These are phyloP conservation scores for Trifolium repens DNA, from an alignment of 306 rosid genomes.

Conservation along the genomic window DNA sequence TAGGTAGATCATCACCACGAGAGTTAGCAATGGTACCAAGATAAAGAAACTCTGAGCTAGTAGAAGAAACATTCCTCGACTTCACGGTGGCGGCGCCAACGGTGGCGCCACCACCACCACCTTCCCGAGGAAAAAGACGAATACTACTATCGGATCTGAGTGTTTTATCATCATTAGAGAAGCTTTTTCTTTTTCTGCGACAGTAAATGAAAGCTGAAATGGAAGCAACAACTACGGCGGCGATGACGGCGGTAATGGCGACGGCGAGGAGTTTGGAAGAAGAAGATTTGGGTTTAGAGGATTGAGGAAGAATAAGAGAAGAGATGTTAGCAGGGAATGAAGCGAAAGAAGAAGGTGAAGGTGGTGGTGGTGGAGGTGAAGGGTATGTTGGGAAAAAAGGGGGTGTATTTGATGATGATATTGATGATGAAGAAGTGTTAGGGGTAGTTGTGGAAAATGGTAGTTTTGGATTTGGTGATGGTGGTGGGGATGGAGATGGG, in stretches of 20 bases:
- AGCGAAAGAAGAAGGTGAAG: constrained; percentile 68
- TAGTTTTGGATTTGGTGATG: constrained; percentile 49
- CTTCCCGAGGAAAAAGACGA: constrained; percentile 59
- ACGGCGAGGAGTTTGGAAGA: constrained; percentile 55
- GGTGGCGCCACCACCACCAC: background rate
- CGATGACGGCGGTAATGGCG: constrained; percentile 54
- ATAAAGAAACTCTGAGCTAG: constrained; percentile 89
- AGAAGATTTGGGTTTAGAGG: constrained; percentile 43
- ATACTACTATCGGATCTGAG: constrained; percentile 74
- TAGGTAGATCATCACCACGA: constrained; percentile 58
- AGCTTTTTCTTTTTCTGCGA: constrained; percentile 48
- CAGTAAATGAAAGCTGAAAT: constrained; percentile 54
- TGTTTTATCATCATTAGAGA: constrained; percentile 61
- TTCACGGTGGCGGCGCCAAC: constrained; percentile 35
- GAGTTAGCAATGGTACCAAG: constrained; percentile 84
- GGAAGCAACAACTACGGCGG: constrained; percentile 43
- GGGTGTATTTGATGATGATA: constrained; percentile 30
- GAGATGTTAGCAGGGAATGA: constrained; percentile 95
- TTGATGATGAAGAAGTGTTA: background rate
- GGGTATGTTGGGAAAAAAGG: constrained; percentile 87
- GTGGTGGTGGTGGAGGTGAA: constrained; percentile 72
- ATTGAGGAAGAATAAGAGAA: constrained; percentile 72
- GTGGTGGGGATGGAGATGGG: constrained; percentile 35
- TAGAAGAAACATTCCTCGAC: constrained; percentile 48
- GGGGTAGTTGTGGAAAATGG: constrained; percentile 68